A percentile compares a stretch with the other conserved stretches of the same genome.
phyloP scores from a whole-genome alignment of 257 asterid genomes.

The Leonotis leonurus region DNA sequence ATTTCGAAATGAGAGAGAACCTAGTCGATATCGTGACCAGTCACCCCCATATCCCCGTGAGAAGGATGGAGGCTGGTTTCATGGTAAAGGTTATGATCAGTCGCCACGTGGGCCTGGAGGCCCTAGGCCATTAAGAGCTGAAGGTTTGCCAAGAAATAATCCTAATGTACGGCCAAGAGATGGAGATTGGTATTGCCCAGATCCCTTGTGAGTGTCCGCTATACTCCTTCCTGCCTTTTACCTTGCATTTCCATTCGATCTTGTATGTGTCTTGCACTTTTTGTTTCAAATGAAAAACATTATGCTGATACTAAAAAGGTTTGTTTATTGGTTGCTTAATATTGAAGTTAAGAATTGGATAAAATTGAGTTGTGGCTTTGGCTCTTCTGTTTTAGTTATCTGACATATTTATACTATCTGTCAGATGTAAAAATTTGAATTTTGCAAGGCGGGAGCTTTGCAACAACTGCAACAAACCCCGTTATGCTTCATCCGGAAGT shows the following conservation, averaged over 20 bases:
- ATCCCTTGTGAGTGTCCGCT: slow-evolving; percentile 55
- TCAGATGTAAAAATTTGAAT: slow-evolving; percentile 83
- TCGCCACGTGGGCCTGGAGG: slow-evolving; percentile 40
- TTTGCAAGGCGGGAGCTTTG: slow-evolving; percentile 85
- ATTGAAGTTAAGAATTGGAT: background rate
- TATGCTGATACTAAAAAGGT: background rate
- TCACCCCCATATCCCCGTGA: slow-evolving; percentile 65
- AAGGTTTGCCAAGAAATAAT: slow-evolving; percentile 56
- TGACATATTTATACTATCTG: slow-evolving; percentile 12
- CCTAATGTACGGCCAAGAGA: slow-evolving; percentile 90
- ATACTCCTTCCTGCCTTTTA: background rate
- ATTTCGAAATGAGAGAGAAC: slow-evolving; percentile 54
- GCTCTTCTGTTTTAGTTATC: background rate
- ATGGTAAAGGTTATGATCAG: slow-evolving; percentile 56
- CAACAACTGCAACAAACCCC: slow-evolving; percentile 82
- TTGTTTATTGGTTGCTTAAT: background rate
- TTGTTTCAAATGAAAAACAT: slow-evolving; percentile 2
- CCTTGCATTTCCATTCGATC: slow-evolving; percentile 1
- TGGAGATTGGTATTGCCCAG: slow-evolving; percentile 90
- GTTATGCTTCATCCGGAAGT: slow-evolving; percentile 39
- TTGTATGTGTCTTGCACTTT: background rate
- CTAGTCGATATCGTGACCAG: slow-evolving; percentile 54
- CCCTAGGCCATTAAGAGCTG: slow-evolving; percentile 44
- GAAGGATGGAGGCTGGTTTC: slow-evolving; percentile 50
- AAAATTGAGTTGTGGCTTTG: background rate